A percentile compares a stretch with the other conserved stretches of the same genome.
Evolutionary conservation across 768 basidiomycete genomes (phyloP).

Genomic region (Leccinum variicolor): DNA sequence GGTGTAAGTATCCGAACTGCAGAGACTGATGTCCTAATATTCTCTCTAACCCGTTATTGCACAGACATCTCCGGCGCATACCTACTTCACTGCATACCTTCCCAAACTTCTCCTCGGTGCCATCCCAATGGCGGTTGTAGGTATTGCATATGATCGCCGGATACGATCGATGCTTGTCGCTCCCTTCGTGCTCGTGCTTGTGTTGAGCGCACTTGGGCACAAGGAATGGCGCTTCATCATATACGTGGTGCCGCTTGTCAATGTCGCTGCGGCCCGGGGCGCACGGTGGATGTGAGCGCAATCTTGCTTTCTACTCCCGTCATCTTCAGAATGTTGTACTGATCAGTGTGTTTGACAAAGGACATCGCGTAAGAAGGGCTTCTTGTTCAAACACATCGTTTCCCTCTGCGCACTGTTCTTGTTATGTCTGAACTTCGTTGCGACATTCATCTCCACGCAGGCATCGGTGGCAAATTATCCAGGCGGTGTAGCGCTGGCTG

Average conservation of each 20-base stretch:
- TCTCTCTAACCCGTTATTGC: neutral
- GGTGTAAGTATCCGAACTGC: conserved; percentile 56
- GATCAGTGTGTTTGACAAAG: conserved; percentile 29
- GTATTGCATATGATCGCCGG: conserved; percentile 44
- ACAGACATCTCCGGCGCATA: conserved; percentile 66
- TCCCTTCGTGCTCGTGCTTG: conserved; percentile 47
- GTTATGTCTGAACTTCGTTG: conserved; percentile 50
- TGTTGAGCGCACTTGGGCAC: conserved; percentile 79
- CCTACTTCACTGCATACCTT: conserved; percentile 64
- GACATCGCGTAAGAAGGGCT: conserved; percentile 46
- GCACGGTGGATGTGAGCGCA: conserved; percentile 58
- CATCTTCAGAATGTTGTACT: neutral
- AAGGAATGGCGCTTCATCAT: conserved; percentile 98
- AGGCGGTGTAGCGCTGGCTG: conserved; percentile 69
- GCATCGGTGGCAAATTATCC: conserved; percentile 83
- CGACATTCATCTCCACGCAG: conserved; percentile 50
- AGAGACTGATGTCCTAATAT: neutral
- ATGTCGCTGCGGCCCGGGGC: conserved; percentile 72
- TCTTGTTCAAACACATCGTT: conserved; percentile 42
- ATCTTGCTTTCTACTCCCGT: neutral
- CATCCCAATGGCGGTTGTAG: conserved; percentile 58
- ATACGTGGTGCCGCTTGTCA: conserved; percentile 80
- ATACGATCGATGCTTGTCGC: conserved; percentile 51
- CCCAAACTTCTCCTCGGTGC: conserved; percentile 76
- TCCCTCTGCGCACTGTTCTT: conserved; percentile 45